phyloP scores from a whole-genome alignment of 306 rosid species.

The Cucurbita ficifolia region DNA sequence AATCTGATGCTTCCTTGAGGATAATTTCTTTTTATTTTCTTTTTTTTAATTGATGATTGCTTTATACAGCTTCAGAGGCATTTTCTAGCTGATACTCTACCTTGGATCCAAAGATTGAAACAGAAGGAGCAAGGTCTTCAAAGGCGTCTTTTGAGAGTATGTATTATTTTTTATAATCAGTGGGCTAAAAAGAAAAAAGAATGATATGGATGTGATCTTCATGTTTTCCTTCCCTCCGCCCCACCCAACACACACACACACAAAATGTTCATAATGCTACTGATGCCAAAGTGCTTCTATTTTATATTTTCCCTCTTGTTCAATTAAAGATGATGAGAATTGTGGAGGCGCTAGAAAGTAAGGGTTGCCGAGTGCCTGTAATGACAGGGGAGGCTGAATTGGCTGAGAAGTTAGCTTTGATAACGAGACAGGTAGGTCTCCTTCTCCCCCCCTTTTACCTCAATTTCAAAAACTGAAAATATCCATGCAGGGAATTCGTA shows the following conservation, averaged over 20 bases:
- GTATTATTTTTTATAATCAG: slow-evolving; percentile 6
- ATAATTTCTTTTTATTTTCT: background rate
- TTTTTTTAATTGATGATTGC: background rate
- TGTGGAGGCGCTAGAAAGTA: slow-evolving; percentile 81
- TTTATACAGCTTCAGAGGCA: slow-evolving; percentile 81
- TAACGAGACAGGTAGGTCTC: slow-evolving; percentile 65
- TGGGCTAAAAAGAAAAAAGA: background rate
- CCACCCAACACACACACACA: background rate
- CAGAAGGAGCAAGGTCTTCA: slow-evolving; percentile 91
- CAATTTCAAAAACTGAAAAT: background rate
- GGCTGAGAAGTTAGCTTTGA: slow-evolving; percentile 77
- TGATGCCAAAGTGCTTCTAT: background rate
- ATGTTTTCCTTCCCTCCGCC: background rate
- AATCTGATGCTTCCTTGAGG: background rate
- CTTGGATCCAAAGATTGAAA: slow-evolving; percentile 73
- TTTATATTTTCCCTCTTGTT: background rate
- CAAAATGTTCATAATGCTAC: background rate
- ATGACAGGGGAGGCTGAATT: slow-evolving; percentile 87
- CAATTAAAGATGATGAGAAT: slow-evolving; percentile 64
- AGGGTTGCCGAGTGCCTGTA: slow-evolving; percentile 80
- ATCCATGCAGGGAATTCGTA: background rate
- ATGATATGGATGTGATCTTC: background rate
- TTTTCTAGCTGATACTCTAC: slow-evolving; percentile 86
- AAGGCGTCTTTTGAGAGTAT: slow-evolving; percentile 72
- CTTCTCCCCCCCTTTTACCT: background rate